These are phyloP conservation scores for Umbellularia californica DNA, from an alignment of 164 flowering plant genomes.

Conservation along the genomic window DNA sequence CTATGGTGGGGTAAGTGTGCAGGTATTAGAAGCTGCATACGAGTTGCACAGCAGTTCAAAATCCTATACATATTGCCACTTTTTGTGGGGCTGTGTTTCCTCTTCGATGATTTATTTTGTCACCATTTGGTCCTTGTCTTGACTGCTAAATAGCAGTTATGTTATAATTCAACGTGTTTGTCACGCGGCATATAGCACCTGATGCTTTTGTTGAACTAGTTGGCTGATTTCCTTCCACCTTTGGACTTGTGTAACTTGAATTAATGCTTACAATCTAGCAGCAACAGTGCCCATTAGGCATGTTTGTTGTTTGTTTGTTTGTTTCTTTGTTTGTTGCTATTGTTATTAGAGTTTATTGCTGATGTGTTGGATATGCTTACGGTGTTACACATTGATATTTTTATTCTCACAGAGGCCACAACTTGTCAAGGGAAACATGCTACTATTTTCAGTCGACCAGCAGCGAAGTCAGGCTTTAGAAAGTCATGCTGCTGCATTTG, in stretches of 20 bases:
- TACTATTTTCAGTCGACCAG: constrained; percentile 94
- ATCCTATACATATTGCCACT: no score
- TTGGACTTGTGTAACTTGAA: not conserved
- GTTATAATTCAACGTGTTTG: not conserved
- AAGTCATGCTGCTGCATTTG: constrained; percentile 98
- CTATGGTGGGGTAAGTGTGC: no score
- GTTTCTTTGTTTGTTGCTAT: not conserved
- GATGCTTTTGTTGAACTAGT: not conserved
- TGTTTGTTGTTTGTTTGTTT: not conserved
- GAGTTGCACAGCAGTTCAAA: no score
- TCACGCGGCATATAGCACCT: not conserved
- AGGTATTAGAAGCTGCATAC: no score
- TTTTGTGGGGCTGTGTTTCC: not conserved
- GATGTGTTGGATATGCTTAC: not conserved
- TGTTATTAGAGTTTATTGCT: not conserved
- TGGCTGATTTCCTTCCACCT: not conserved
- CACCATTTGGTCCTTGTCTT: not conserved
- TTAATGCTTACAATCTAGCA: not conserved
- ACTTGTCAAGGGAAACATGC: constrained; percentile 97
- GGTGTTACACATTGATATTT: not conserved
- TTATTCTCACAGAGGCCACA: constrained; percentile 64
- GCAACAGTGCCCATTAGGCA: not conserved
- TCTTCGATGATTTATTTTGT: not conserved
- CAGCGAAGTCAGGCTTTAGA: constrained; percentile 99
- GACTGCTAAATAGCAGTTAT: not conserved